phyloP scores from a whole-genome alignment of 2,329 filamentous ascomycete genomes.

The Talaromyces marneffei region DNA sequence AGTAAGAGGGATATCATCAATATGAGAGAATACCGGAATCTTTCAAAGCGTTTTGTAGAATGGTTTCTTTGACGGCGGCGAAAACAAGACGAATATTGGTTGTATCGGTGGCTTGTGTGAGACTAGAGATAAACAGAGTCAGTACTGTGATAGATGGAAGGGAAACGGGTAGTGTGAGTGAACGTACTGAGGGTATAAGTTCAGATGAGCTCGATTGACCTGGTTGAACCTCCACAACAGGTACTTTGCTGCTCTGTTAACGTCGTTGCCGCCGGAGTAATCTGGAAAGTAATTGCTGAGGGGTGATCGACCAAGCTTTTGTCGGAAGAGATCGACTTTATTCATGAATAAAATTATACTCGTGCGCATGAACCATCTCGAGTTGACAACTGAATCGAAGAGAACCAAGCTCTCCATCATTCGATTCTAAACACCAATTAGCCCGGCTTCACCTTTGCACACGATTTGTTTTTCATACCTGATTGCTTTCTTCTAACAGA shows the following conservation, averaged over 20 bases:
- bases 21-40: slow-evolving; percentile 84
- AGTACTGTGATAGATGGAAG: neutral
- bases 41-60: slow-evolving; percentile 94
- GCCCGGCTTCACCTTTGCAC: neutral
- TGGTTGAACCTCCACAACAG: slow-evolving; percentile 98
- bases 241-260: slow-evolving; percentile 97
- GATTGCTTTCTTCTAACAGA: slow-evolving; percentile 90
- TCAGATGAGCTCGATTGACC: slow-evolving; percentile 91
- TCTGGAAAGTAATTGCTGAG: slow-evolving; percentile 95
- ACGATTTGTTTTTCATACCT: slow-evolving; percentile 53
- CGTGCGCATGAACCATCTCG: slow-evolving; percentile 97
- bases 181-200: slow-evolving; percentile 93
- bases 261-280: slow-evolving; percentile 94
- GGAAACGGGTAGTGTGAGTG: neutral
- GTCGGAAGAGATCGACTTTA: slow-evolving; percentile 97
- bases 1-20: neutral
- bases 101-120: slow-evolving; percentile 97
- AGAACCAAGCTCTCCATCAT: slow-evolving; percentile 98
- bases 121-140: slow-evolving; percentile 47
- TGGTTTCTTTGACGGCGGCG: slow-evolving; percentile 97
- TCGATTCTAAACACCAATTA: slow-evolving; percentile 64
- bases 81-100: slow-evolving; percentile 98
- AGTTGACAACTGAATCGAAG: slow-evolving; percentile 98
- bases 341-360: slow-evolving; percentile 98
- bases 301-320: slow-evolving; percentile 83